Evolutionary conservation across 2,329 filamentous ascomycete species (phyloP), one percentile per base, ranked within the genome.

Genomic region (Metarhizium sp.): DNA sequence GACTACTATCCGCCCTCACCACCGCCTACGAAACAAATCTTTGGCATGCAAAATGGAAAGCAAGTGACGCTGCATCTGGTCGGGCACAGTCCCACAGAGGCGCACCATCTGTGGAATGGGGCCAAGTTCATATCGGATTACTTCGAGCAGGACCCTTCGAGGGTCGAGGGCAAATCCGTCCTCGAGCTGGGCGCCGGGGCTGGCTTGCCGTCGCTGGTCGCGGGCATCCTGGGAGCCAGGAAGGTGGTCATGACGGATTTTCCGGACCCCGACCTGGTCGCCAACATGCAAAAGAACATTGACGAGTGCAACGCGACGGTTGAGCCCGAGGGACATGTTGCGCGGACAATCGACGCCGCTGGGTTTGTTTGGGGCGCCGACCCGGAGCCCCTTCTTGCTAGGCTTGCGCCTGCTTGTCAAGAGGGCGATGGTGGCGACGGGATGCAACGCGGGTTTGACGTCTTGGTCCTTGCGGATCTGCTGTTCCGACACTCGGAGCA

Each of bases 401-500:
- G 84, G 59, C 70, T 92, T 1, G 72, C 75, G n/a, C 57, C 67
- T 20, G 53, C 45, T 20, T 30, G n/a, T 45, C 42, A 45, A 20
- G 42, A 20, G 18, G 42, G n/a, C 42, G 40, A 43, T 14, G 40
- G 40, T 8, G 38, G 54, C 59, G 29, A 59, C 18, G 60, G 59
- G 46, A 8, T 75, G 74, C 0, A 53, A 18, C 49, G 8, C n/a
- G 20, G 54, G 29, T 96, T 95, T 66, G 90, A 96, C 67, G 76
- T 95, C 5, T 70, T 96, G 30, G 86, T 97, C 56, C 78, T 96
- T 47, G 91, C 92, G 3, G 92, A 96, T 69, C 78, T 96, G 51
- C 78, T 96, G 3, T 97, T 96, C 74, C 89, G 94, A 58, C 91
- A 96, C 68, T 87, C 85, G 4, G 91, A 96, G 73, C 92, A 96